Conservation (phyloP, 192 early-diverging fungal genomes). For the Entomortierella beljakovae region DNA sequence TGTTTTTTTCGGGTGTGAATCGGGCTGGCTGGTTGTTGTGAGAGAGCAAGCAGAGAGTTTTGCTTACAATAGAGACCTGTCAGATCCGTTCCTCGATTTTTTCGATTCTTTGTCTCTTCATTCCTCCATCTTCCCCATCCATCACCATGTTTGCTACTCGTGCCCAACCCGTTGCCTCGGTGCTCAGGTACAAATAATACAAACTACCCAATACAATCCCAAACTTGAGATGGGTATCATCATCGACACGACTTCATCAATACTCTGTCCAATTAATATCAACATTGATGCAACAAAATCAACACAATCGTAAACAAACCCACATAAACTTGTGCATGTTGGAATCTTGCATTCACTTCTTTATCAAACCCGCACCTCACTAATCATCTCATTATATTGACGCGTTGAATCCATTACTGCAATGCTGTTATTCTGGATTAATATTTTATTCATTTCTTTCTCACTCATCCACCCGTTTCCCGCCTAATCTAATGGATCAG, state of each 20-base stretch:
- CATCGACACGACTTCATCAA: background rate
- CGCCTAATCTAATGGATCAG: too few relatives aligned
- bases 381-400: too few relatives aligned
- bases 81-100: constrained; percentile 15
- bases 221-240: background rate
- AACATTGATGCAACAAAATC: too few relatives aligned
- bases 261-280: too few relatives aligned
- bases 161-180: constrained; percentile 45
- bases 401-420: too few relatives aligned
- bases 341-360: too few relatives aligned
- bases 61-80: background rate
- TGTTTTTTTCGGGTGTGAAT: background rate
- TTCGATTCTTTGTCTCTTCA: constrained; percentile 25
- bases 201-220: background rate
- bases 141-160: constrained; percentile 51
- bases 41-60: background rate
- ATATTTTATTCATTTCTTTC: too few relatives aligned
- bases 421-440: too few relatives aligned
- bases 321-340: too few relatives aligned
- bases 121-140: constrained; percentile 4
- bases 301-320: too few relatives aligned
- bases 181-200: constrained; percentile 35
- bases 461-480: too few relatives aligned
- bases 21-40: background rate
- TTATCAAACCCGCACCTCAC: too few relatives aligned